Conservation (phyloP, 805 yeast species). For the Sugiyamaella floridensis region DNA sequence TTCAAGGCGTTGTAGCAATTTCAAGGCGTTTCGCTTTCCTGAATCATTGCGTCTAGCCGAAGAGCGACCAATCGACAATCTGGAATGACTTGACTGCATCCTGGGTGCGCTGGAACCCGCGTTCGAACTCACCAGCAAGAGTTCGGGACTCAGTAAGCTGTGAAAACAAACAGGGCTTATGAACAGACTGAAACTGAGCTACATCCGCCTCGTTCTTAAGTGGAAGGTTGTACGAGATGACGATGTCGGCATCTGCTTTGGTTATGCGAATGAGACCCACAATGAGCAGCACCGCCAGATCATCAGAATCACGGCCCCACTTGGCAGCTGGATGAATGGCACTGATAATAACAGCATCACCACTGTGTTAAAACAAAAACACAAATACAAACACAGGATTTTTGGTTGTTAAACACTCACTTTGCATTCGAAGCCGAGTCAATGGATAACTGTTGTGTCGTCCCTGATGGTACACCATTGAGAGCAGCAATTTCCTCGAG, state of each 20-base stretch:
- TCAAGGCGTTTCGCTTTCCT: not conserved
- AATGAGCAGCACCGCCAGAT: conserved; percentile 41
- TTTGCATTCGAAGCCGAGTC: not conserved
- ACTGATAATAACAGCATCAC: conserved; percentile 15
- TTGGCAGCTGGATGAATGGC: conserved; percentile 42
- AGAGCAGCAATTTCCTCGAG: conserved; percentile 24
- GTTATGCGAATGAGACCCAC: conserved; percentile 51
- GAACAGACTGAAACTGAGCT: not conserved
- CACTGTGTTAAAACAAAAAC: not conserved
- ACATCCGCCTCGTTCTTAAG: not conserved
- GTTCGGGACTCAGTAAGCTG: not conserved
- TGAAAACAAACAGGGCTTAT: not conserved
- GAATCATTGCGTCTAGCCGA: not conserved
- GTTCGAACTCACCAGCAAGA: not conserved
- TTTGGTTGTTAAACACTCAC: not conserved
- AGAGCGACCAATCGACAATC: not conserved
- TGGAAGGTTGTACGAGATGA: conserved; percentile 56
- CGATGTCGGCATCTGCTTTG: conserved; percentile 50
- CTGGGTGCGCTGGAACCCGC: not conserved
- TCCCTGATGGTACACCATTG: conserved; percentile 16
- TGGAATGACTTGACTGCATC: not conserved
- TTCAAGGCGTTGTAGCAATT: too few species aligned
- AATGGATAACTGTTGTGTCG: not conserved
- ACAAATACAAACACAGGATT: too few species aligned
- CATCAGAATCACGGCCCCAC: conserved; percentile 40